These are phyloP conservation scores for Porphyra umbilicalis DNA, from an alignment of 31 red algal genomes.

Conservation along the genomic window DNA sequence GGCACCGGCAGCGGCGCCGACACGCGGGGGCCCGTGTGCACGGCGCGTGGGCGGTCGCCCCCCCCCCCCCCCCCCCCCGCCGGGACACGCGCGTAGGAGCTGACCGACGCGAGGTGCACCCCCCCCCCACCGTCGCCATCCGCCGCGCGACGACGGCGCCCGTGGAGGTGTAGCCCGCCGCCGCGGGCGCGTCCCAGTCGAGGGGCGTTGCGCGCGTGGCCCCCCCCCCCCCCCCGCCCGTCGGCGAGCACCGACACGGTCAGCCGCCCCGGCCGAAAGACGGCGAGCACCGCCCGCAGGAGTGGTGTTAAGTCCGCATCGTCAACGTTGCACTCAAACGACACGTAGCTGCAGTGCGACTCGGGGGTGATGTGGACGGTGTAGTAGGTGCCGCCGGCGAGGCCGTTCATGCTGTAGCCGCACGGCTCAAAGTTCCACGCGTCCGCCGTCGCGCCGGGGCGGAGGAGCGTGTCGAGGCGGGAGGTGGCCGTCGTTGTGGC, in stretches of 20 bases:
- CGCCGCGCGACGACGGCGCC: background rate
- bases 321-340: constrained; percentile 63
- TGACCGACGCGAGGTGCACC: background rate
- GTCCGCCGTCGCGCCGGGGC: constrained; percentile 31
- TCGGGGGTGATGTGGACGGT: constrained; percentile 94
- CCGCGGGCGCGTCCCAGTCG: too few relatives aligned
- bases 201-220: background rate
- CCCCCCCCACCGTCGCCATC: background rate
- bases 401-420: constrained; percentile 94
- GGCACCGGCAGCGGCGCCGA: background rate
- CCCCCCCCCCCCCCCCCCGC: background rate
- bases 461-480: constrained; percentile 3
- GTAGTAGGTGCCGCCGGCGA: constrained; percentile 46
- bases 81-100: background rate
- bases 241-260: constrained; percentile 20
- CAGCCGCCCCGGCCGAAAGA: constrained; percentile 60
- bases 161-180: too few relatives aligned
- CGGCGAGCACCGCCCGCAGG: constrained; percentile 23
- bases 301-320: constrained; percentile 12
- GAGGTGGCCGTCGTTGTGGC: background rate
- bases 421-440: constrained; percentile 92
- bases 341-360: constrained; percentile 77
- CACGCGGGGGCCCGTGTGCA: too few relatives aligned
- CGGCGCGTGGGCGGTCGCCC: too few relatives aligned
- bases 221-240: background rate